Base-by-base conservation (phyloP, 1,284 basidiomycete genomes). In the Golubevia pallescens region DNA sequence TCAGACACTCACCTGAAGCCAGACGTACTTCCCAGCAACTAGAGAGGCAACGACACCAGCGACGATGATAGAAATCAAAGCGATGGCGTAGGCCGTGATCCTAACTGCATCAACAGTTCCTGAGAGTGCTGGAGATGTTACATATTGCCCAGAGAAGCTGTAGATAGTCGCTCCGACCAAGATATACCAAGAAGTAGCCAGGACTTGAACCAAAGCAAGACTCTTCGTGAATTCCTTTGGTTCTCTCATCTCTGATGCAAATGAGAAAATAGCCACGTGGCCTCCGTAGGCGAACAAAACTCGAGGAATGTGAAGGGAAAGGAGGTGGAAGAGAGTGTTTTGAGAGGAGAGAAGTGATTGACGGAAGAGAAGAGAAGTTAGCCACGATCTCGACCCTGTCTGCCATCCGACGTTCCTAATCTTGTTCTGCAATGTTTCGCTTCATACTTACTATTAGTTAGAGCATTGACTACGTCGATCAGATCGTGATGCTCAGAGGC, bases 181-280 rank as follows among this genome's bases (percentile, higher is more conserved):
- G 32, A 76, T 67, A 73, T 86, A 86, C 21, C 77, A 63, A 56
- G 69, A 48, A 48, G 72, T 68, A 19, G 70, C 74, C 13, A 73
- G 57, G 28, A 71, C 68, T 66, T 86, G 84, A 42, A 76, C 75
- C 21, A 86, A 66, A 58, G 71, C 70, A 63, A 84, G 80, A 10
- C 81, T 82, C 67, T 86, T 86, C 65, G 80, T 82, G 68, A 80
- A 86, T 61, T 86, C 81, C 48, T 80, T 73, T 28, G 84, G 84
- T 42, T 75, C 74, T 57, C 63, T 63, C 83, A 85, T 86, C 74
- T 86, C 84, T 19, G 77, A 77, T 64, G 75, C 77, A 69, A 85
- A 84, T 13, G 78, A 75, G 68, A 84, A 80, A 55, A 79, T 75
- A 32, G 78, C 83, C 72, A 80, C 78, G 67, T 82, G 81, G 57